These are phyloP conservation scores for Dipteronia sinensis DNA, from an alignment of 345 rosid species.

Conservation along the genomic window DNA sequence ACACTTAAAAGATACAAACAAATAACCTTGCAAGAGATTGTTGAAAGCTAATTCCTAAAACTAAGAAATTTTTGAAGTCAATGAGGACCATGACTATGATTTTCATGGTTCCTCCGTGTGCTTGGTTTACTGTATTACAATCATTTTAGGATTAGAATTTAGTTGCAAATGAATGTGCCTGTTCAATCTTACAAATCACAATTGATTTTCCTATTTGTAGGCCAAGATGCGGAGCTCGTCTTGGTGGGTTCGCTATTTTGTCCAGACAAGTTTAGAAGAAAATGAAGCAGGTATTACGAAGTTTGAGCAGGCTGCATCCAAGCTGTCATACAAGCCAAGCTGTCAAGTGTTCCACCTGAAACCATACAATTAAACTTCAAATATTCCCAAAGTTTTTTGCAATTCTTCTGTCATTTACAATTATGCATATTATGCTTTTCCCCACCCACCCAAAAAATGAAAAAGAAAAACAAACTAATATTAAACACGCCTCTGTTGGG, in stretches of 20 bases:
- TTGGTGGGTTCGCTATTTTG: slow-evolving; percentile 70
- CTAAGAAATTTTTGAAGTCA: background rate
- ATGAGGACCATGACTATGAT: background rate
- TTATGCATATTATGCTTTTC: background rate
- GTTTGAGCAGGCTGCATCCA: slow-evolving; percentile 67
- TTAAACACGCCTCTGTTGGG: background rate
- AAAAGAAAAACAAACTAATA: background rate
- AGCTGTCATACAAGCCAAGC: slow-evolving; percentile 63
- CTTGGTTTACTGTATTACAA: background rate
- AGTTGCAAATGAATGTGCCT: background rate
- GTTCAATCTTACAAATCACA: slow-evolving; percentile 13
- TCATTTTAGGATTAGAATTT: background rate
- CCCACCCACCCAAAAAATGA: background rate
- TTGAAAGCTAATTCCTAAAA: background rate
- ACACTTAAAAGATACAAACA: background rate
- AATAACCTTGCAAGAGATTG: background rate
- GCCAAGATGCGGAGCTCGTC: slow-evolving; percentile 75
- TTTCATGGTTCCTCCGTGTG: background rate
- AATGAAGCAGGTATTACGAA: slow-evolving; percentile 57
- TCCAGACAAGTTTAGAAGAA: slow-evolving; percentile 68
- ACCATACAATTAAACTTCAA: slow-evolving; percentile 50
- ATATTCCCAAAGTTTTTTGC: background rate
- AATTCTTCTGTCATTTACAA: background rate
- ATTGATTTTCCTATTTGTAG: slow-evolving; percentile 27
- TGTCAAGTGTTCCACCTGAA: slow-evolving; percentile 96